Evolutionary conservation across 495 filamentous ascomycete species (phyloP), one percentile per base, ranked within the genome.

Genomic region (Filosporella fistucella): DNA sequence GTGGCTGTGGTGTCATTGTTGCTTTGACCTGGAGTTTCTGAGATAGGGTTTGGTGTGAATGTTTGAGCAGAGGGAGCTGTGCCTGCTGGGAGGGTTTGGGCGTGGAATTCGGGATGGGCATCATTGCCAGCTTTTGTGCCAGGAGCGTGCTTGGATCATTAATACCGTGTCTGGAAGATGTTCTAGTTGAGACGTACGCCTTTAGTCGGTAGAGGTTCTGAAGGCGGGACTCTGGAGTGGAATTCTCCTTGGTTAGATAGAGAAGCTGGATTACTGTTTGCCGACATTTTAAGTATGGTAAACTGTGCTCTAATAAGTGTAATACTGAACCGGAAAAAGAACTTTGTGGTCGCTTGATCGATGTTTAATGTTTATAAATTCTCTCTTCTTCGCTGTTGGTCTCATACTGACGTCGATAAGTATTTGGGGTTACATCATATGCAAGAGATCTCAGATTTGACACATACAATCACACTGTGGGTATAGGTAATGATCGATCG

Each of bases 71-170:
- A 58, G 0, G 87, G 86, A 0, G 86, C 87, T 6, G 78, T 80
- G 40, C 86, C 86, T 0, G 82, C 62, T 0, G 82, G 68, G 29
- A 80, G 65, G 14, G 74, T 77, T 61, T 88, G 45, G 26, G 76
- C 73, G 52, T 68, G 65, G 71, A 85, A 89, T 55, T 84, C 84
- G 35, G 80, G 78, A 28, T 62, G 66, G 52, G 68, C 61, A 55
- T 91, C 83, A 44, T 68, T 68, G 46, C 78, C 80, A 40, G 77
- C 71, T 47, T 77, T 69, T 28, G 69, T 62, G 52, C 88, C 88
- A 14, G 74, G 76, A 61, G 84, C 68, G 62, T 91, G 86, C 84
- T 87, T 60, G 28, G 28, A 8, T 30, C 28, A 30, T 30, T 30
- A 30, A 8, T 8, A 30, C 8, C n/a, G 28, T 30, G 28, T n/a